A percentile compares a stretch with the other conserved stretches of the same genome.
These are phyloP conservation scores for Plasmodium gallinaceum DNA, from an alignment of 169 alveolate species.

Conservation along the genomic window DNA sequence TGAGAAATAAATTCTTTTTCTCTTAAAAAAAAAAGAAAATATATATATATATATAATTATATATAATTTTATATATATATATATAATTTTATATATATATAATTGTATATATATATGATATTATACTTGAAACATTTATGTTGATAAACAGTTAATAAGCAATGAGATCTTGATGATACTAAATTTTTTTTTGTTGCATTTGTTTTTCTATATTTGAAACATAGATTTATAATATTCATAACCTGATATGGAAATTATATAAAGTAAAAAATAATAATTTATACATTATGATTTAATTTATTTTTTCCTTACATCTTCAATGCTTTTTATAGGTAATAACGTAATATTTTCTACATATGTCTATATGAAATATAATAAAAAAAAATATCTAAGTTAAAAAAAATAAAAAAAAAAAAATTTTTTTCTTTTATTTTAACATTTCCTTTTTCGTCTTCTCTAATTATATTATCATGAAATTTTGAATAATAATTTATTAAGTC, in stretches of 20 bases:
- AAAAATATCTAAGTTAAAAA: background rate
- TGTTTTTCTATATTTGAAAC: conserved; percentile 72
- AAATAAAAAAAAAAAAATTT: background rate
- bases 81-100: background rate
- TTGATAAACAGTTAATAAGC: conserved; percentile 59
- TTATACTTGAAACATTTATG: conserved; percentile 25
- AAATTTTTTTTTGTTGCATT: conserved; percentile 69
- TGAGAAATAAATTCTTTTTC: conserved; percentile 65
- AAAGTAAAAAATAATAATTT: background rate
- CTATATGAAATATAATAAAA: conserved; percentile 11
- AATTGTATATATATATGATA: background rate
- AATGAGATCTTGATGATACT: conserved; percentile 75
- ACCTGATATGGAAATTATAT: conserved; percentile 13
- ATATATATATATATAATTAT: background rate
- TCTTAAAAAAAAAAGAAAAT: background rate
- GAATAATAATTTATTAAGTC: conserved; percentile 50
- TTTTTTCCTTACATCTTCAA: conserved; percentile 42
- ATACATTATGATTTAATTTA: background rate
- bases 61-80: conserved; percentile 9
- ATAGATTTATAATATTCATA: conserved; percentile 28
- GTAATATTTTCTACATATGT: conserved; percentile 71
- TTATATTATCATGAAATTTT: conserved; percentile 46
- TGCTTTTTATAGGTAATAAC: conserved; percentile 44
- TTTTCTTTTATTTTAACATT: conserved; percentile 40
- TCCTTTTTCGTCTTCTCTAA: conserved; percentile 73